Conservation (phyloP, 116 monocot species). For the Dioscorea cayenensis region DNA sequence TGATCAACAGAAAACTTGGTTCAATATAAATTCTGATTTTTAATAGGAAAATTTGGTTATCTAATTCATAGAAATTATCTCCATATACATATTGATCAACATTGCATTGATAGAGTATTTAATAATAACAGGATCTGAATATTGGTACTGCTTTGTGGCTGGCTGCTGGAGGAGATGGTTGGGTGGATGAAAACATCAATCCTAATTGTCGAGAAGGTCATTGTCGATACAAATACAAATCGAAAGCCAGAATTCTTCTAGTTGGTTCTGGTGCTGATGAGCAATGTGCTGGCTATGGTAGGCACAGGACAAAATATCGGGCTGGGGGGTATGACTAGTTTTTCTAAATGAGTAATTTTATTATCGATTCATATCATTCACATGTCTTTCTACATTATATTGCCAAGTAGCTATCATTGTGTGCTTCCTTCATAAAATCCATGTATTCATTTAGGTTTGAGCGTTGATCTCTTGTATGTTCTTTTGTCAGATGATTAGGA, state of each 20-base stretch:
- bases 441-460: too few species aligned
- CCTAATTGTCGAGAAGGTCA: slow-evolving; percentile 12
- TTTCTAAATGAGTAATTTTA: not conserved
- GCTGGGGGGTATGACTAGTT: slow-evolving; percentile 51
- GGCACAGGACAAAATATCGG: slow-evolving; percentile 78
- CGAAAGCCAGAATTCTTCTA: slow-evolving; percentile 63
- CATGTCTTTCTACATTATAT: too few species aligned
- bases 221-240: slow-evolving; percentile 50
- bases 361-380: not conserved
- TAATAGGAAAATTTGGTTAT: too few species aligned
- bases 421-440: too few species aligned
- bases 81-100: too few species aligned
- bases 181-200: slow-evolving; percentile 50
- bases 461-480: not conserved
- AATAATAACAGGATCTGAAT: slow-evolving; percentile 74
- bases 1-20: too few species aligned
- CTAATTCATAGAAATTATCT: too few species aligned
- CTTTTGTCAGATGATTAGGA: not conserved
- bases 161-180: slow-evolving; percentile 90
- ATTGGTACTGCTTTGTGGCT: slow-evolving; percentile 93
- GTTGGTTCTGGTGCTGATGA: slow-evolving; percentile 99
- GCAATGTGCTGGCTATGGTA: slow-evolving; percentile 97
- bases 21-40: too few species aligned
- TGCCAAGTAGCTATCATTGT: too few species aligned
- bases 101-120: not conserved